Conservation (phyloP, 2,329 filamentous ascomycete genomes). For the Cladophialophora yegresii region DNA sequence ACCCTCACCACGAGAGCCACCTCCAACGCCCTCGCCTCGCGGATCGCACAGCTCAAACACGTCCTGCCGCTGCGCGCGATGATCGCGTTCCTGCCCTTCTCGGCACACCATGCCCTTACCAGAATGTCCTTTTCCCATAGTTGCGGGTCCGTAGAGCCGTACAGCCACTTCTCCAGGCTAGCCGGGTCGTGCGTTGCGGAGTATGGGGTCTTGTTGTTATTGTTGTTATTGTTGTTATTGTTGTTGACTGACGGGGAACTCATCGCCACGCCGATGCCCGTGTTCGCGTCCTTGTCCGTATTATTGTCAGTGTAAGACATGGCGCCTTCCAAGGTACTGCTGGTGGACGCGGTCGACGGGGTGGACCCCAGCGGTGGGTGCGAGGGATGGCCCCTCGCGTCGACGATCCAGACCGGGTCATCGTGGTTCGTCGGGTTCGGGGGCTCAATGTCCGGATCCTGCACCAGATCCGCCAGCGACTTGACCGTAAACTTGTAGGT, state of each 20-base stretch:
- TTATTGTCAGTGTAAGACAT: neutral
- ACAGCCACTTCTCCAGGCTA: conserved; percentile 13
- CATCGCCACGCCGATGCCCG: neutral
- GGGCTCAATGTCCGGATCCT: conserved; percentile 19
- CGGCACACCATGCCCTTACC: conserved; percentile 49
- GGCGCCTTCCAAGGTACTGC: conserved; percentile 6
- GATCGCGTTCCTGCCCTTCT: conserved; percentile 46
- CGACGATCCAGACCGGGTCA: conserved; percentile 31
- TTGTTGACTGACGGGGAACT: neutral
- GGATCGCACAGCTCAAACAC: conserved; percentile 44
- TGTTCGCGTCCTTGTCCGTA: neutral
- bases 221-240: too few species aligned
- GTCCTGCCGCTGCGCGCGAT: conserved; percentile 44
- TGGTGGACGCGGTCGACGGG: neutral
- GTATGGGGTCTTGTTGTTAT: neutral
- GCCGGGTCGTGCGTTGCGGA: neutral
- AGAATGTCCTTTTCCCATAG: conserved; percentile 44
- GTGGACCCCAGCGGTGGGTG: neutral
- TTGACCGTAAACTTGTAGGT: conserved; percentile 32
- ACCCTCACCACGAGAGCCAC: conserved; percentile 46
- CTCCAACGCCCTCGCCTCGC: conserved; percentile 47
- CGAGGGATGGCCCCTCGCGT: conserved; percentile 22
- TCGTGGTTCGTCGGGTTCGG: conserved; percentile 18
- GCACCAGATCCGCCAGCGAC: conserved; percentile 27
- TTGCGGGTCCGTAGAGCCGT: conserved; percentile 29